Evolutionary conservation across 2,329 filamentous ascomycete species (phyloP).

Genomic region (Ascochyta rabiei): DNA sequence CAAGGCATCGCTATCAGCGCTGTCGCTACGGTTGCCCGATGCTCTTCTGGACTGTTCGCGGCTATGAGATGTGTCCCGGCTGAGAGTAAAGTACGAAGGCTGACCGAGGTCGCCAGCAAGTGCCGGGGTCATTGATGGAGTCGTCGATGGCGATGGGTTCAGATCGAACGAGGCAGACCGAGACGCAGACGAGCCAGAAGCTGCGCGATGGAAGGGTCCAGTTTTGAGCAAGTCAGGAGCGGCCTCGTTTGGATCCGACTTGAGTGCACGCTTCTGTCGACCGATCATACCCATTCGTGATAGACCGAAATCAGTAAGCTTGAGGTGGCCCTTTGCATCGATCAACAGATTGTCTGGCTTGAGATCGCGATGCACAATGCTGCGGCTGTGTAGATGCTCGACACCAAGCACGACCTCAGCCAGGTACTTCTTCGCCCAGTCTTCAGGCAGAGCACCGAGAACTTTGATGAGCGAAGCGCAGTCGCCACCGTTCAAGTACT

Average conservation of each 20-base stretch:
- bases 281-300: constrained; percentile 97
- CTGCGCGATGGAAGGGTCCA: constrained; percentile 84
- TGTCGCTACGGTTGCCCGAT: constrained; percentile 88
- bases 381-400: constrained; percentile 90
- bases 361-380: constrained; percentile 94
- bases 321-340: constrained; percentile 94
- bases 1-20: constrained; percentile 84
- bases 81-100: constrained; percentile 91
- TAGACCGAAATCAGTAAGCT: constrained; percentile 95
- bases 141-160: constrained; percentile 78
- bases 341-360: constrained; percentile 98
- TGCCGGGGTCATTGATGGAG: constrained; percentile 85
- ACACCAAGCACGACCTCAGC: constrained; percentile 97
- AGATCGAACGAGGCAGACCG: constrained; percentile 93
- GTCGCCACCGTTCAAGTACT: constrained; percentile 96
- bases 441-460: constrained; percentile 87
- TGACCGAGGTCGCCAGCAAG: constrained; percentile 71
- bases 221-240: constrained; percentile 91
- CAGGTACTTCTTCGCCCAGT: constrained; percentile 98
- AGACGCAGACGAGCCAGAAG: constrained; percentile 75
- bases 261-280: constrained; percentile 91
- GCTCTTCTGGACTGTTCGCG: constrained; percentile 70
- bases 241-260: constrained; percentile 69
- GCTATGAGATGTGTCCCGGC: constrained; percentile 61
- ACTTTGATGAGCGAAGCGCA: constrained; percentile 97